These are phyloP conservation scores for Ophiostoma quercus DNA, from an alignment of 2,329 filamentous ascomycete genomes.

Conservation along the genomic window DNA sequence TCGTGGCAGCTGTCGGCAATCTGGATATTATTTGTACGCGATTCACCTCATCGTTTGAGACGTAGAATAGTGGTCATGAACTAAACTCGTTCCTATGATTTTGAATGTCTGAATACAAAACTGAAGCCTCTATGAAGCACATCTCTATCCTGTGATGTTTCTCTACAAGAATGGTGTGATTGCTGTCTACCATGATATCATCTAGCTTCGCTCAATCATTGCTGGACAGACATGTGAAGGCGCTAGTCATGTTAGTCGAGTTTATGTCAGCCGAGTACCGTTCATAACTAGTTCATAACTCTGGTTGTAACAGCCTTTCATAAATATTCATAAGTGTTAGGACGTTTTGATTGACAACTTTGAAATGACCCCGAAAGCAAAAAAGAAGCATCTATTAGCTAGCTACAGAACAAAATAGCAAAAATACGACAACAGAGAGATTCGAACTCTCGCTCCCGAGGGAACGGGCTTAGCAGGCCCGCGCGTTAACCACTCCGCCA, in stretches of 20 bases:
- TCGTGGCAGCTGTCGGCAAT: background rate
- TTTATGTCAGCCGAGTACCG: background rate
- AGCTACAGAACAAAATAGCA: background rate
- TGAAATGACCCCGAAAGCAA: background rate
- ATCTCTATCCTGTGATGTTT: background rate
- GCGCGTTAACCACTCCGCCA: conserved; percentile 17
- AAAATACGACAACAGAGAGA: conserved; percentile 15
- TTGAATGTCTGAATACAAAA: background rate
- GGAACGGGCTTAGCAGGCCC: conserved; percentile 17
- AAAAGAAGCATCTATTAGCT: background rate
- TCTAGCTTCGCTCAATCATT: background rate
- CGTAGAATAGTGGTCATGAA: background rate
- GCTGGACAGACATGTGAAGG: background rate
- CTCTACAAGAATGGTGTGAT: conserved; percentile 9
- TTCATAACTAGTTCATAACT: background rate
- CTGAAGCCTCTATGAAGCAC: background rate
- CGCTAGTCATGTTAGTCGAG: conserved; percentile 1
- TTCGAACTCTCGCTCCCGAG: conserved; percentile 17
- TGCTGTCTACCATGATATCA: conserved; percentile 11
- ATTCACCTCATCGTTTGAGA: background rate
- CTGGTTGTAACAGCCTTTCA: background rate
- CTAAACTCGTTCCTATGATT: background rate
- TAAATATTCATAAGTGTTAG: background rate
- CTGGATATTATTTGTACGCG: background rate
- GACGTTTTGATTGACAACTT: background rate